phyloP scores from a whole-genome alignment of 148 eudicot genomes.

The Chenopodium suecicum region DNA sequence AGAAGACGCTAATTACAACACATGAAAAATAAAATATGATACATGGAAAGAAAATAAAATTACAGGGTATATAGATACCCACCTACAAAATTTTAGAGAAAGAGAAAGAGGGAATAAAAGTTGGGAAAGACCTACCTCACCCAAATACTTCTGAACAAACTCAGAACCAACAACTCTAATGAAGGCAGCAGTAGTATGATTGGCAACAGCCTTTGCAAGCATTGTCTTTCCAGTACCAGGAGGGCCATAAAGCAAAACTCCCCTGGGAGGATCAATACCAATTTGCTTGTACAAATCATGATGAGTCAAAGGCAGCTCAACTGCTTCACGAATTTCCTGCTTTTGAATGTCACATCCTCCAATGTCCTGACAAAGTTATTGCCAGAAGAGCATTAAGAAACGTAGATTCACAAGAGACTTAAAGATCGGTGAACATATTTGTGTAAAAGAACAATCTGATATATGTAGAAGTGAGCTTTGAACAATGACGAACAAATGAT shows the following conservation, averaged over 20 bases:
- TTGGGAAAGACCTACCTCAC: constrained; percentile 57
- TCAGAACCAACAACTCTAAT: constrained; percentile 96
- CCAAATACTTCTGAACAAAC: constrained; percentile 91
- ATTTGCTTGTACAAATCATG: constrained; percentile 89
- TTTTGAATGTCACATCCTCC: constrained; percentile 97
- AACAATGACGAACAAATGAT: not conserved
- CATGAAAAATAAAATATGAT: not conserved
- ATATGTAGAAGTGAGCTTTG: not conserved
- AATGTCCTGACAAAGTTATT: constrained; percentile 56
- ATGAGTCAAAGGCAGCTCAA: constrained; percentile 89
- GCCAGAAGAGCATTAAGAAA: constrained; percentile 1
- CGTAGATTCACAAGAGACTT: not conserved
- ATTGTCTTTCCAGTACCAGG: constrained; percentile 95
- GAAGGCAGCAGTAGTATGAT: constrained; percentile 89
- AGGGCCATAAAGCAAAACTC: constrained; percentile 89
- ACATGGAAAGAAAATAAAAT: not conserved
- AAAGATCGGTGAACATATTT: not conserved
- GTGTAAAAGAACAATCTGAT: not conserved
- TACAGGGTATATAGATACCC: not conserved
- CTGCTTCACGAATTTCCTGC: constrained; percentile 98
- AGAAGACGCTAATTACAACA: not conserved
- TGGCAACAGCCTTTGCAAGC: constrained; percentile 96
- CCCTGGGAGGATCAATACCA: constrained; percentile 93
- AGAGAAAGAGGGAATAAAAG: not conserved
- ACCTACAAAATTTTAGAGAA: not conserved